A percentile compares a stretch with the other conserved stretches of the same genome.
Conservation (phyloP, 352 stramenopile species). For the Phytophthora sansomeana region DNA sequence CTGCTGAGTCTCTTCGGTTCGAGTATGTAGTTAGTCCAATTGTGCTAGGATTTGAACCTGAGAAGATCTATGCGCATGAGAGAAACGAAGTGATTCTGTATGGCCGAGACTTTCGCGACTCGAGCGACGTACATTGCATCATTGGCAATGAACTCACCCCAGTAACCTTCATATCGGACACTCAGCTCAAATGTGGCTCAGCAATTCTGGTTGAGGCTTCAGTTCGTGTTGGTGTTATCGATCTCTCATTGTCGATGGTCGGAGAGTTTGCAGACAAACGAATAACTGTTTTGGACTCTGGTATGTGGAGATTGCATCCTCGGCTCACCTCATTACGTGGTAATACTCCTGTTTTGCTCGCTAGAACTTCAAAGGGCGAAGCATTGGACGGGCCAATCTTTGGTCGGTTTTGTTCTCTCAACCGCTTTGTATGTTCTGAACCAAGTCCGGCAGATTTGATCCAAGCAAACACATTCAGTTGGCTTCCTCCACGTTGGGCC, state of each 20-base stretch:
- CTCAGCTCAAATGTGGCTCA: slow-evolving; percentile 29
- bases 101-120: slow-evolving; percentile 52
- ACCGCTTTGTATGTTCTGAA: slow-evolving; percentile 30
- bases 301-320: slow-evolving; percentile 24
- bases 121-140: slow-evolving; percentile 41
- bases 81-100: slow-evolving; percentile 24
- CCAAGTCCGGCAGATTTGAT: neutral
- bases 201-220: slow-evolving; percentile 13
- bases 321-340: slow-evolving; percentile 27
- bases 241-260: slow-evolving; percentile 39
- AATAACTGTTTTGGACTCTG: slow-evolving; percentile 29
- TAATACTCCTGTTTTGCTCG: slow-evolving; percentile 22
- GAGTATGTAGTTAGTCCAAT: slow-evolving; percentile 48
- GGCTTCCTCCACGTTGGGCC: slow-evolving; percentile 32
- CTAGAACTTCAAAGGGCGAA: slow-evolving; percentile 1
- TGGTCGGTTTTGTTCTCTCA: slow-evolving; percentile 37
- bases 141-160: slow-evolving; percentile 41
- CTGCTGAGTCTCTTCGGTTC: slow-evolving; percentile 32
- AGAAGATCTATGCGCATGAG: slow-evolving; percentile 11
- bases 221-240: slow-evolving; percentile 42
- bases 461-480: slow-evolving; percentile 16
- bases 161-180: slow-evolving; percentile 38
- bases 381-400: slow-evolving; percentile 7
- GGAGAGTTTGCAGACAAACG: slow-evolving; percentile 22
- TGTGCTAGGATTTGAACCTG: slow-evolving; percentile 45